Conservation (phyloP, 2,329 filamentous ascomycete genomes). For the Zasmidium angulare region DNA sequence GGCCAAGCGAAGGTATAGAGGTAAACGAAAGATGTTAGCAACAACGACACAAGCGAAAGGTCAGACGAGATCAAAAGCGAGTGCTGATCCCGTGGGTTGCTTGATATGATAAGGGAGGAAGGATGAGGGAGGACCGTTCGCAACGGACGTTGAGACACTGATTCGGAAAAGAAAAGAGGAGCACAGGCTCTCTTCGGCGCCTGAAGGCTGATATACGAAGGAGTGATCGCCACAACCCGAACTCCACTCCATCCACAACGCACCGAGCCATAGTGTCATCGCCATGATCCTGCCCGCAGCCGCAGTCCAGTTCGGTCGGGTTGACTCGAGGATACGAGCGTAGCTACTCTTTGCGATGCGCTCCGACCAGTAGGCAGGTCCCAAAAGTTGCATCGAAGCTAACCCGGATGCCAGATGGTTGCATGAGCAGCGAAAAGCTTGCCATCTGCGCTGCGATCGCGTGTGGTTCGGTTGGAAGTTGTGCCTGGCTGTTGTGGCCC, state of each 20-base stretch:
- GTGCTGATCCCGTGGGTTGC: slow-evolving; percentile 1
- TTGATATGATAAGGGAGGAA: background rate
- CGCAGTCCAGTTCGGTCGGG: background rate
- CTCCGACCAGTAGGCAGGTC: background rate
- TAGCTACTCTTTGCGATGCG: background rate
- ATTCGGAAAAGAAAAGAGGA: slow-evolving; percentile 1
- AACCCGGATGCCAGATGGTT: background rate
- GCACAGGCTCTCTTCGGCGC: slow-evolving; percentile 2
- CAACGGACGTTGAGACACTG: background rate
- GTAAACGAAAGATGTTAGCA: background rate
- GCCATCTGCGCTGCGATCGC: background rate
- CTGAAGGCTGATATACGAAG: slow-evolving; percentile 7
- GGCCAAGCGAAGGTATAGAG: slow-evolving; percentile 5
- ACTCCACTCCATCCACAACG: background rate
- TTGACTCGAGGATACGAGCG: slow-evolving; percentile 3
- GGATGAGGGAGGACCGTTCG: slow-evolving; percentile 1
- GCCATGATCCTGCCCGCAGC: background rate
- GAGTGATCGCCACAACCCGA: slow-evolving; percentile 5
- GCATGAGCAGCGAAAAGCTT: slow-evolving; percentile 2
- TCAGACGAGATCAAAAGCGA: slow-evolving; percentile 8
- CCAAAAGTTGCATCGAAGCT: background rate
- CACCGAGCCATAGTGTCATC: slow-evolving; percentile 3
- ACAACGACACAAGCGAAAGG: slow-evolving; percentile 2
- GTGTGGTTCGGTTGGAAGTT: background rate
- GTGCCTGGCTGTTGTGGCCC: background rate